Base-by-base conservation (phyloP, 768 basidiomycete genomes). In the Russula earlei region DNA sequence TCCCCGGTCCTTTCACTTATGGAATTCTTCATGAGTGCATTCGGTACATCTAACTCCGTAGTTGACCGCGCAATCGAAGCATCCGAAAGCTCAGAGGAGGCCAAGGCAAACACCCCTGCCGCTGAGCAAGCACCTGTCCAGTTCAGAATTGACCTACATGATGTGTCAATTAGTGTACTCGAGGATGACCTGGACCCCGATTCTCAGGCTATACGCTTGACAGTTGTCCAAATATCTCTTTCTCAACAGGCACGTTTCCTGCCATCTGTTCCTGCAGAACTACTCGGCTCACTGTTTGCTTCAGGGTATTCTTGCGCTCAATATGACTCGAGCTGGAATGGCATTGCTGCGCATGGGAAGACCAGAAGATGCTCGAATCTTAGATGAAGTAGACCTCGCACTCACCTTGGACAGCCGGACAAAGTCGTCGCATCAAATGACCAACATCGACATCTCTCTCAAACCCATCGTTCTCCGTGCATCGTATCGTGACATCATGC, bases 401-500 rank as follows among this genome's bases (percentile, higher is more conserved):
- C 75, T 95, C 42, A 86, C 93, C 9, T 71, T 96, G 55, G 94
- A 98, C 69, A 90, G 77, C 59, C 83, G 89, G n/a, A 70, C 73
- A 34, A 77, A 87, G 31, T 77, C 80, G 0, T 75, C 70, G 12
- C 83, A 87, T 49, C 82, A 85, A 61, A 84, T 84, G 73, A 85
- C 86, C 10, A 91, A 76, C 64, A 85, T 97, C 56, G 93, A 96
- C 66, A 67, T 93, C n/a, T 74, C 77, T 17, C 72, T 82, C 24
- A 85, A 89, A 58, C 87, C 93, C 2, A 78, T 99, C 62, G 79
- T 97, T 52, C 85, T 99, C 68, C 81, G 96, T 24, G 91, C 91
- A n/a, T 97, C 95, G 0, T 92, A 93, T 65, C 82, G 91, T 19
- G 96, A 99, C 67, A 90, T 98, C 67, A 82, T 81, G 61, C 78